phyloP scores from a whole-genome alignment of 2,329 filamentous ascomycete genomes.

The Hypomyces perniciosus region DNA sequence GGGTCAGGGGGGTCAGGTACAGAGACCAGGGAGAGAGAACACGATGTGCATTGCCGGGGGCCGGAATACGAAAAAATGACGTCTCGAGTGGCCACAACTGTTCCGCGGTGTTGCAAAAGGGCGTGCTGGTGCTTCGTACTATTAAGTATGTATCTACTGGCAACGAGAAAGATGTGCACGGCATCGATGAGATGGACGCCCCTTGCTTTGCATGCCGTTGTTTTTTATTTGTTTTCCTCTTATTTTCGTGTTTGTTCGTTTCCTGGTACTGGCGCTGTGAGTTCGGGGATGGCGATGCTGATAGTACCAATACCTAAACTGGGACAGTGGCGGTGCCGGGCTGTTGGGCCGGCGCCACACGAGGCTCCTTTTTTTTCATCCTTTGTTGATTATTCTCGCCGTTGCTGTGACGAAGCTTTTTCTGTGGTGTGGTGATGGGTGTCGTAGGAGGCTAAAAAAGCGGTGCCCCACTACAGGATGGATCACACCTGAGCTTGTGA shows the following conservation, averaged over 20 bases:
- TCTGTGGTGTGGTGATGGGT: not conserved
- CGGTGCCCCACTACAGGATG: not conserved
- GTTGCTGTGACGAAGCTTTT: slow-evolving; percentile 3
- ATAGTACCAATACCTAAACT: no score
- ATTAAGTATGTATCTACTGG: no score
- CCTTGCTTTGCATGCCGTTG: no score
- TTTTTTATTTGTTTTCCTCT: no score
- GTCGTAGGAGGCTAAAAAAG: not conserved
- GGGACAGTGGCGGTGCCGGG: slow-evolving; percentile 3
- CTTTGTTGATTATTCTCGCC: not conserved
- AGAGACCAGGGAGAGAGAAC: no score
- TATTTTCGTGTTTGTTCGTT: no score
- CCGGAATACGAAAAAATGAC: slow-evolving; percentile 11
- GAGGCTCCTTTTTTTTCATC: slow-evolving; percentile 11
- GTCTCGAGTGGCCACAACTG: slow-evolving; percentile 1
- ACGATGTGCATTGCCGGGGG: slow-evolving; percentile 5
- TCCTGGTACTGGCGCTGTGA: no score
- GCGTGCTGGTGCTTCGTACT: not conserved
- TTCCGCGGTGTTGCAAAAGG: not conserved
- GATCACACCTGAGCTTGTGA: no score
- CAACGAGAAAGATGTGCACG: no score
- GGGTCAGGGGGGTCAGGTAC: no score
- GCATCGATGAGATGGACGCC: no score
- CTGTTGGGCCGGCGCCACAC: slow-evolving; percentile 7
- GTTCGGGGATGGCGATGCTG: no score